Percentiles rank a stretch among this genome's conserved stretches.
Evolutionary conservation across 495 filamentous ascomycete genomes (phyloP).

Genomic region (Xylaria intraflava): DNA sequence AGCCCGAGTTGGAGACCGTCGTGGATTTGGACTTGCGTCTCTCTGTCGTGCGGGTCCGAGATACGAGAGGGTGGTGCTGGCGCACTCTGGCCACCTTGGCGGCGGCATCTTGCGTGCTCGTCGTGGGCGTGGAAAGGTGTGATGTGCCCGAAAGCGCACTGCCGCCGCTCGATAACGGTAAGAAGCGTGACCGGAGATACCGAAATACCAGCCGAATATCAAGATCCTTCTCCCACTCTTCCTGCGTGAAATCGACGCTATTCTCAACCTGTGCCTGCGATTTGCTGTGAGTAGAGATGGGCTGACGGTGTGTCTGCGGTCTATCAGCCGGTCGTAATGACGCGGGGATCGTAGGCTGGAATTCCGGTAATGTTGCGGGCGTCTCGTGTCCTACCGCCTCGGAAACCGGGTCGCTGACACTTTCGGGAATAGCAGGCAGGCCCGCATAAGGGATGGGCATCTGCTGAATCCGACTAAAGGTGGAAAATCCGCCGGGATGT

Average conservation of each 20-base stretch:
- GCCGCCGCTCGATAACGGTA: conserved; percentile 27
- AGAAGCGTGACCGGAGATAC: conserved; percentile 73
- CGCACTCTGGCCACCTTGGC: conserved; percentile 76
- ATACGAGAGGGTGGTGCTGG: conserved; percentile 77
- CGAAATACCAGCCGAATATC: conserved; percentile 84
- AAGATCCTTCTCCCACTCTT: conserved; percentile 85
- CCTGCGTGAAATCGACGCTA: conserved; percentile 40
- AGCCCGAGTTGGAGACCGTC: conserved; percentile 39
- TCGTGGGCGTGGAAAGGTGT: conserved; percentile 37
- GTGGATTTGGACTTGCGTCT: conserved; percentile 47
- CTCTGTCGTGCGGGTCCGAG: conserved; percentile 46
- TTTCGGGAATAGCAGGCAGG: conserved; percentile 48
- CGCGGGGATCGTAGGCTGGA: conserved; percentile 40
- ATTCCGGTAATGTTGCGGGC: conserved; percentile 32
- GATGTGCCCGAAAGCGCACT: conserved; percentile 26
- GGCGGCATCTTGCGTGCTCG: conserved; percentile 54
- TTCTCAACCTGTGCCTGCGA: conserved; percentile 16
- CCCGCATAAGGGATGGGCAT: conserved; percentile 49
- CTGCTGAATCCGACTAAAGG: conserved; percentile 54
- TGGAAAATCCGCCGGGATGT: conserved; percentile 73
- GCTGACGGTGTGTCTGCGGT: conserved; percentile 12
- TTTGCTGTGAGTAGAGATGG: conserved; percentile 10
- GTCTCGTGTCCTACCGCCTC: conserved; percentile 17
- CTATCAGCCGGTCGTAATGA: conserved; percentile 24
- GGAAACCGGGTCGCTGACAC: conserved; percentile 22